Evolutionary conservation across 495 filamentous ascomycete species (phyloP).

Genomic region (Aspergillus nanangensis): DNA sequence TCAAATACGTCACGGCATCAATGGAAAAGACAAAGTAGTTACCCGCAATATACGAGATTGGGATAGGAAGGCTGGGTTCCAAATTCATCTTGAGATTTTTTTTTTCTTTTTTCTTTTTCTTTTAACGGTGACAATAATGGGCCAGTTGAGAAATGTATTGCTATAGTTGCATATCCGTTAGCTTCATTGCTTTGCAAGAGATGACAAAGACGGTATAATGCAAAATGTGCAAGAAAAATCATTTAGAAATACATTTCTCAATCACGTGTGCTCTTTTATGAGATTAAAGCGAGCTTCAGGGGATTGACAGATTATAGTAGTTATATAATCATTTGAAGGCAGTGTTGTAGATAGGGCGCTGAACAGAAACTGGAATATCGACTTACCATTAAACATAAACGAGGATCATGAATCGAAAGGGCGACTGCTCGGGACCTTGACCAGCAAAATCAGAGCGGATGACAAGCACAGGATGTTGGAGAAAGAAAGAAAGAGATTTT

Average conservation of each 20-base stretch:
- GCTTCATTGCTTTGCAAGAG: slow-evolving; percentile 6
- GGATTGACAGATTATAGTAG: slow-evolving; percentile 85
- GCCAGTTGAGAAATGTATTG: slow-evolving; percentile 5
- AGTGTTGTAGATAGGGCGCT: not conserved
- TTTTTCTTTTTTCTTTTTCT: no score
- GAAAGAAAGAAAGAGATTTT: slow-evolving; percentile 11
- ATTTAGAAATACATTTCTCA: slow-evolving; percentile 49
- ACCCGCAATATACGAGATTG: slow-evolving; percentile 75
- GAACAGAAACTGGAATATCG: slow-evolving; percentile 1
- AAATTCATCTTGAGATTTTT: slow-evolving; percentile 37
- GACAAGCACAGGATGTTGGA: slow-evolving; percentile 11
- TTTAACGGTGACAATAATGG: slow-evolving; percentile 1
- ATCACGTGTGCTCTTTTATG: slow-evolving; percentile 40
- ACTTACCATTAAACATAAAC: slow-evolving; percentile 33
- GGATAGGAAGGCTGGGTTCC: slow-evolving; percentile 53
- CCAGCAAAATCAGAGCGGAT: slow-evolving; percentile 32
- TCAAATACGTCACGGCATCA: slow-evolving; percentile 73
- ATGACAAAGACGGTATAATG: slow-evolving; percentile 1
- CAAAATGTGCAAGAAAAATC: slow-evolving; percentile 19
- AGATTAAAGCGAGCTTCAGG: slow-evolving; percentile 57
- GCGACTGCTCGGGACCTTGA: slow-evolving; percentile 21
- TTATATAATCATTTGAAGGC: slow-evolving; percentile 64
- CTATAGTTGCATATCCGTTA: slow-evolving; percentile 11
- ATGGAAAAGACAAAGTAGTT: slow-evolving; percentile 89
- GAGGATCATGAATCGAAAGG: slow-evolving; percentile 4